phyloP scores from a whole-genome alignment of 331 rosid genomes.

The Erythrophleum ivorense region DNA sequence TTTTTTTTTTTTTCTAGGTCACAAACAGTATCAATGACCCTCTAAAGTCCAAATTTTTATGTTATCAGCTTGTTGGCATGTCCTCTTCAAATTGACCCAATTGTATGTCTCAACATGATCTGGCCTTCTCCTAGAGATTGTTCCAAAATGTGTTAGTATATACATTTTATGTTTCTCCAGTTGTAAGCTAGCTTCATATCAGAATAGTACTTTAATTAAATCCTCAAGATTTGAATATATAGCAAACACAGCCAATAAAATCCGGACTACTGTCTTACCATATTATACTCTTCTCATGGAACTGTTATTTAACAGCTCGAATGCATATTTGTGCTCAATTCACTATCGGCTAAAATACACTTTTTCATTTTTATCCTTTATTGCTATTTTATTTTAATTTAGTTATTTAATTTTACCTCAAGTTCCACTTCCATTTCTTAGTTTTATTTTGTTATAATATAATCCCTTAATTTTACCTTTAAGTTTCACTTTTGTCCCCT shows the following conservation, averaged over 20 bases:
- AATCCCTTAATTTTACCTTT: too few relatives aligned
- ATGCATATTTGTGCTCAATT: neutral
- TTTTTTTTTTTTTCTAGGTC: neutral
- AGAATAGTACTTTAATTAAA: neutral
- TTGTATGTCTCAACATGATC: slow-evolving; percentile 40
- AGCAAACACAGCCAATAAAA: slow-evolving; percentile 15
- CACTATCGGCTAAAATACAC: too few relatives aligned
- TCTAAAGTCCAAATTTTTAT: neutral
- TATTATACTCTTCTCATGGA: neutral
- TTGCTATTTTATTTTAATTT: too few relatives aligned
- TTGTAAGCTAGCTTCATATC: slow-evolving; percentile 1
- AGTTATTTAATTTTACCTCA: too few relatives aligned
- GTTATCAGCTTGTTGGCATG: slow-evolving; percentile 38
- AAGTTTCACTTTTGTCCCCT: too few relatives aligned
- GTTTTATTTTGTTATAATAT: too few relatives aligned
- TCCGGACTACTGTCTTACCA: slow-evolving; percentile 5
- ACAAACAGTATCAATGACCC: neutral
- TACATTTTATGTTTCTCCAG: neutral
- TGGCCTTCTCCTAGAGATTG: slow-evolving; percentile 31
- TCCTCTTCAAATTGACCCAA: slow-evolving; percentile 51
- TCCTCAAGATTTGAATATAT: neutral
- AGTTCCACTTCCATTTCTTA: too few relatives aligned
- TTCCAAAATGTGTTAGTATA: slow-evolving; percentile 1
- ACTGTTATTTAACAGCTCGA: slow-evolving; percentile 5
- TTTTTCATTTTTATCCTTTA: too few relatives aligned